Percentiles rank a stretch among this genome's conserved stretches.
Conservation (phyloP, 164 flowering plant genomes). For the Litsea cubeba region DNA sequence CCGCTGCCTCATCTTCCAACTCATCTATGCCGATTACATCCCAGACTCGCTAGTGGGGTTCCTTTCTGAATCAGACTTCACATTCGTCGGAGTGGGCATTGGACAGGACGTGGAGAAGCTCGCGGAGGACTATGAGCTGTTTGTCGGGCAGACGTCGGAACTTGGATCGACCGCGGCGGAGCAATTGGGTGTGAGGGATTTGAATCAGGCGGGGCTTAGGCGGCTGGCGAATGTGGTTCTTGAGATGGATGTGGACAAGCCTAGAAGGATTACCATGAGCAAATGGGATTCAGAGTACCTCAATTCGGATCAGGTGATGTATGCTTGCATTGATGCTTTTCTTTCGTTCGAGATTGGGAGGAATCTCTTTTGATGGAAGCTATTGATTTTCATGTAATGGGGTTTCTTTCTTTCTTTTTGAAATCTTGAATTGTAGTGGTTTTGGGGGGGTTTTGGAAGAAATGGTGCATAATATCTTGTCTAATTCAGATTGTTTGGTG, state of each 20-base stretch:
- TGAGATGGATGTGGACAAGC: conserved; percentile 38
- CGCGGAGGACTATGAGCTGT: conserved; percentile 3
- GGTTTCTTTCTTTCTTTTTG: not conserved
- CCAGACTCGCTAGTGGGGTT: not conserved
- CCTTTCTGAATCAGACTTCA: not conserved
- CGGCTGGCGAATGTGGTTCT: conserved; percentile 28
- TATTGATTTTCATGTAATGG: not conserved
- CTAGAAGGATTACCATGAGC: conserved; percentile 17
- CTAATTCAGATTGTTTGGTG: no score
- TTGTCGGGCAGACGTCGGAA: not conserved
- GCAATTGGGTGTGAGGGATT: conserved; percentile 22
- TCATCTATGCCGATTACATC: conserved; percentile 8
- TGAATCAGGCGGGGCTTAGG: conserved; percentile 38
- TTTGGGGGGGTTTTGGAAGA: not conserved
- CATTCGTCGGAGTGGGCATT: conserved; percentile 14
- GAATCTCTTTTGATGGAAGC: not conserved
- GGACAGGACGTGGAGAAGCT: conserved; percentile 9
- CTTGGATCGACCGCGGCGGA: conserved; percentile 1
- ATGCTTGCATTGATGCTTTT: conserved; percentile 12
- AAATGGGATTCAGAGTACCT: conserved; percentile 12
- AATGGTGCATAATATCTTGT: no score
- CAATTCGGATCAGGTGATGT: conserved; percentile 6
- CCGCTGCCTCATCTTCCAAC: conserved; percentile 15
- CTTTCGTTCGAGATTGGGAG: conserved; percentile 12
- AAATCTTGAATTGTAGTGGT: not conserved